Base-by-base conservation (phyloP, 768 basidiomycete species). In the Pleurotus salmoneostramineus region DNA sequence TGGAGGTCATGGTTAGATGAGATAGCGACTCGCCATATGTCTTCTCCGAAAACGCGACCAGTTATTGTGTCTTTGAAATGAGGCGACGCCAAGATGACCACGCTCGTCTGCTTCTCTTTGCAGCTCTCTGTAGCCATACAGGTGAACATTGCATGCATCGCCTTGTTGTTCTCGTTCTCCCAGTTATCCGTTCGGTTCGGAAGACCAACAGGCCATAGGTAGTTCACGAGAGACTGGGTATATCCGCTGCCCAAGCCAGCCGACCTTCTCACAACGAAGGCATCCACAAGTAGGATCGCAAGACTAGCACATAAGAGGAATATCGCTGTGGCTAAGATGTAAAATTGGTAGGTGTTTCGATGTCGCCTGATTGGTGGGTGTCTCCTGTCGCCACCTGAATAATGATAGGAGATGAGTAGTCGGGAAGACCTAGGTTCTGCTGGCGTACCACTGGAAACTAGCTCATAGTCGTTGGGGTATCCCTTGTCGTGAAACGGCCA, bases 31-130 rank as follows among this genome's bases (percentile, higher is more conserved):
- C 56, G 71, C 71, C 72, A 72, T 6, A 72, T 67, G 3, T 62
- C 65, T 50, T 73, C 72, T 11, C 71, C 69, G 11, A 67, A 65
- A 15, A 63, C 55, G 52, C 64, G 60, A 5, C 64, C 63, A 12
- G 45, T 31, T 56, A 33, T 54, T 58, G 6, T 60, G 4, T 64
- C 58, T 35, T 66, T 60, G 43, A 72, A 72, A 58, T 69, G 65
- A n/a, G 61, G 58, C 11, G 65, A 62, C 15, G 65, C 62, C 33
- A 75, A 55, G 10, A 75, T 60, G 3, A 69, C 70, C 59, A 75
- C 66, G 62, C 33, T 74, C 2, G 51, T 60, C 50, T 72, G 72
- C 50, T 73, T 72, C 17, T 65, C 62, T 2, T 64, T 65, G 58
- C 73, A 72, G 44, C 63, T 65, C 1, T 58, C 40, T 14, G 61